Evolutionary conservation across 2,329 filamentous ascomycete genomes (phyloP).

Genomic region (Myriosclerotinia scirpicola): DNA sequence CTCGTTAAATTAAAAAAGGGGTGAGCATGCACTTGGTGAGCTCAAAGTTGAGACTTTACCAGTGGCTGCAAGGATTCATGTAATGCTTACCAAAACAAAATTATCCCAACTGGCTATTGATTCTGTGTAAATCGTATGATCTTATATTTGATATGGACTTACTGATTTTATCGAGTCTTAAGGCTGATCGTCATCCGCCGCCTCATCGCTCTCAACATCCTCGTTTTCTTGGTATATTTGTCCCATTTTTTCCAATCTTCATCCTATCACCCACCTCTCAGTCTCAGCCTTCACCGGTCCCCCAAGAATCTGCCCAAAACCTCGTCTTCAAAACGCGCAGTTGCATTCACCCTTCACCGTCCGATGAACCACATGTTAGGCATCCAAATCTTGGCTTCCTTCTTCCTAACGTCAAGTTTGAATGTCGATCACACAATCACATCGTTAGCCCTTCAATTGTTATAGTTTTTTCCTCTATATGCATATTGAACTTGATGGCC

Average conservation of each 20-base stretch:
- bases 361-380: not conserved
- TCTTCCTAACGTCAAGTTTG: not conserved
- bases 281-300: too few species aligned
- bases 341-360: not conserved
- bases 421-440: not conserved
- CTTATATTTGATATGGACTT: too few species aligned
- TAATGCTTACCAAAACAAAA: too few species aligned
- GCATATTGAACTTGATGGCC: not conserved
- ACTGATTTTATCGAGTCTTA: too few species aligned
- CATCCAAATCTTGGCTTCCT: conserved; percentile 8
- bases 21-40: not conserved
- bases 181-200: too few species aligned
- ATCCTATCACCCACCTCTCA: not conserved
- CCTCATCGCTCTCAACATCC: not conserved
- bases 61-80: not conserved
- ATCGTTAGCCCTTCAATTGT: not conserved
- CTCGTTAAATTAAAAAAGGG: not conserved
- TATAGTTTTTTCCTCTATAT: not conserved
- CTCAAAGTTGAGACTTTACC: not conserved
- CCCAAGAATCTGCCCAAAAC: not conserved
- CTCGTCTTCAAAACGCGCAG: not conserved
- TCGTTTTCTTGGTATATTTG: not conserved
- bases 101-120: too few species aligned
- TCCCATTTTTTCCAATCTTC: not conserved
- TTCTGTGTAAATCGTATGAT: too few species aligned